A percentile compares a stretch with the other conserved stretches of the same genome.
Conservation (phyloP, 1,139 yeast genomes). For the Sugiyamaella xylanicola region DNA sequence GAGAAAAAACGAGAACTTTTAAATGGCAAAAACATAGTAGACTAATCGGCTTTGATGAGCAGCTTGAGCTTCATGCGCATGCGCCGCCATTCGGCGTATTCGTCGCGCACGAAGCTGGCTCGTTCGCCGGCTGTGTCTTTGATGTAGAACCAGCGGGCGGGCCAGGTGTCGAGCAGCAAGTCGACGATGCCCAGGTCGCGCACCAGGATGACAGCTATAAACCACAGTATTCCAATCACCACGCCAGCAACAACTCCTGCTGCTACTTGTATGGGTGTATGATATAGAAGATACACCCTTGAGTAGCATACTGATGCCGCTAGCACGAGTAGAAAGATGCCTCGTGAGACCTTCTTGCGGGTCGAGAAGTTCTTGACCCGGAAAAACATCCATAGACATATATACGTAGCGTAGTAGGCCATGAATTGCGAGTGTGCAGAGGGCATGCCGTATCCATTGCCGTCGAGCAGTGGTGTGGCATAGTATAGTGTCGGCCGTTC, state of each 20-base stretch:
- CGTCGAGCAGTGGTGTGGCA: slow-evolving; percentile 22
- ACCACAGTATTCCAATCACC: slow-evolving; percentile 61
- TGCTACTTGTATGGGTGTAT: slow-evolving; percentile 67
- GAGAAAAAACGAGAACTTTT: slow-evolving; percentile 10
- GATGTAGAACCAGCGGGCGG: slow-evolving; percentile 41
- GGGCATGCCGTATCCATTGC: slow-evolving; percentile 89
- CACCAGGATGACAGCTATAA: slow-evolving; percentile 51
- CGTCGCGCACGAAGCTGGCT: slow-evolving; percentile 39
- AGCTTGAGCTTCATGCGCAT: slow-evolving; percentile 38
- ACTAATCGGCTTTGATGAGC: slow-evolving; percentile 35
- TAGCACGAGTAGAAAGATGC: slow-evolving; percentile 32
- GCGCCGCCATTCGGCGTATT: slow-evolving; percentile 41
- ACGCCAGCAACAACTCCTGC: slow-evolving; percentile 72
- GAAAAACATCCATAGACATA: slow-evolving; percentile 52
- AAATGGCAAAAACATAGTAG: slow-evolving; percentile 7
- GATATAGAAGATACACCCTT: slow-evolving; percentile 78
- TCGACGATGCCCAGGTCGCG: slow-evolving; percentile 43
- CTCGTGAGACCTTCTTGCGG: slow-evolving; percentile 37
- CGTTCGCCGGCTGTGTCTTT: slow-evolving; percentile 44
- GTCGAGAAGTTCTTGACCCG: slow-evolving; percentile 45
- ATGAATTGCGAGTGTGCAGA: slow-evolving; percentile 95
- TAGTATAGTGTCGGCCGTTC: slow-evolving; percentile 62
- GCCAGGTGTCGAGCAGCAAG: slow-evolving; percentile 40
- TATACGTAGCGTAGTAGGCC: slow-evolving; percentile 78
- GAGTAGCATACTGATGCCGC: slow-evolving; percentile 65